Base-by-base conservation (phyloP, 805 yeast genomes). In the Suhomyces xylopsoci region DNA sequence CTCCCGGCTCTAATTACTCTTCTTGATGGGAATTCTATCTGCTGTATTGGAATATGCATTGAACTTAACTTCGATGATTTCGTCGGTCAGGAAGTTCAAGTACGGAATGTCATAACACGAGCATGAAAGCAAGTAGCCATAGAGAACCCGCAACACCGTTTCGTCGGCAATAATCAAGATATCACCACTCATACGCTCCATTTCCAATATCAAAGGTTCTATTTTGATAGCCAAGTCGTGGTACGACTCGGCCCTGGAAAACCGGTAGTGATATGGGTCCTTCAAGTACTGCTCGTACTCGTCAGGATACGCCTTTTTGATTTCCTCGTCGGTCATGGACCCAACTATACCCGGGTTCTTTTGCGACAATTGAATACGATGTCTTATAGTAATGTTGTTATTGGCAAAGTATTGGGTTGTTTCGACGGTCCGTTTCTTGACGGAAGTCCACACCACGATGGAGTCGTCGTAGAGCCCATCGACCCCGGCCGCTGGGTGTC, bases 191-290 rank as follows among this genome's bases (percentile, higher is more conserved):
- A 88, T 85, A 60, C 97, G 81, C 68, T 94, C 99, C 84, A 94
- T 86, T 68, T 94, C 98, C 66, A 94, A 78, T 55, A 94, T 83
- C 51, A 94, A 76, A 0, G 98, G 97, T 70, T 94, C 99, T 72
- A 94, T 81, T 61, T 97, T 84, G 36, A 94, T 87, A 0, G 99
- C 98, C 52, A 94, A 78, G 69, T 94, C 99, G 69, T 94, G 99
- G 65, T 91, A 94, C 48, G 96, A 88, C 71, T 94, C 99, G 0
- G 96, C 90, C 48, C 98, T 79, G 2, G 97, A 89, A 65, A 82
- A 94, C 54, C 99, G 78, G 65, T 87, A 93, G 69, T 94, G 97
- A 65, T 94, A 94, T 1, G 97, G 97, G 66, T 93, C 97, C 54
- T 76, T 70, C 52, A 70, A 51, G 64, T 83, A 88, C 60, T 80